Percentiles rank a stretch among this genome's conserved stretches.
Evolutionary conservation across 441 rosid genomes (phyloP).

Genomic region (Populus trichocarpa): DNA sequence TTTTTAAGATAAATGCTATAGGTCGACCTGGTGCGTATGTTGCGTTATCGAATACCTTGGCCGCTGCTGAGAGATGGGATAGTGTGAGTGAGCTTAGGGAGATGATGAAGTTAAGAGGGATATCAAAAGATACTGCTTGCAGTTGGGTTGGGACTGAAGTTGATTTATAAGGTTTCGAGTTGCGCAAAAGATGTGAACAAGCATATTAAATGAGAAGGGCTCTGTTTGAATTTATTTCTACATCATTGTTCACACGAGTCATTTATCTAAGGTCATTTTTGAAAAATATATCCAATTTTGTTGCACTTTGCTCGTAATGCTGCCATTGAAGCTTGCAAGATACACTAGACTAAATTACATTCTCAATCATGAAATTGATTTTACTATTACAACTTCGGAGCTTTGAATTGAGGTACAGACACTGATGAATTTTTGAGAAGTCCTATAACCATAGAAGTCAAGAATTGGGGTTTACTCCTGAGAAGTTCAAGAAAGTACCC

Average conservation of each 20-base stretch:
- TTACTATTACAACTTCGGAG: not conserved
- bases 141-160: conserved; percentile 62
- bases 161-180: conserved; percentile 10
- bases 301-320: not conserved
- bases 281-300: not conserved
- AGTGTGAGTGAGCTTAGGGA: conserved; percentile 62
- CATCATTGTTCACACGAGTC: not conserved
- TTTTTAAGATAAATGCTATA: conserved; percentile 57
- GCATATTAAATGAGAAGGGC: not conserved
- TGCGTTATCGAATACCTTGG: conserved; percentile 67
- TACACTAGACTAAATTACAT: too few relatives aligned
- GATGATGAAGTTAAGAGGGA: conserved; percentile 60
- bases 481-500: not conserved
- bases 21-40: conserved; percentile 85
- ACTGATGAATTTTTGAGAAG: not conserved
- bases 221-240: not conserved
- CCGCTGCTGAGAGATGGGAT: conserved; percentile 80
- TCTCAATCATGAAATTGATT: not conserved
- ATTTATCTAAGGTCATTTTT: not conserved
- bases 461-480: not conserved
- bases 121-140: conserved; percentile 55
- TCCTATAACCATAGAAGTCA: not conserved
- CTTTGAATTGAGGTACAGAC: not conserved
- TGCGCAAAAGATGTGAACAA: conserved; percentile 5
- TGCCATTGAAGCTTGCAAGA: not conserved